Percentiles rank a stretch among this genome's conserved stretches.
Evolutionary conservation across 2,329 filamentous ascomycete genomes (phyloP).

Genomic region (Cercospora janseana): DNA sequence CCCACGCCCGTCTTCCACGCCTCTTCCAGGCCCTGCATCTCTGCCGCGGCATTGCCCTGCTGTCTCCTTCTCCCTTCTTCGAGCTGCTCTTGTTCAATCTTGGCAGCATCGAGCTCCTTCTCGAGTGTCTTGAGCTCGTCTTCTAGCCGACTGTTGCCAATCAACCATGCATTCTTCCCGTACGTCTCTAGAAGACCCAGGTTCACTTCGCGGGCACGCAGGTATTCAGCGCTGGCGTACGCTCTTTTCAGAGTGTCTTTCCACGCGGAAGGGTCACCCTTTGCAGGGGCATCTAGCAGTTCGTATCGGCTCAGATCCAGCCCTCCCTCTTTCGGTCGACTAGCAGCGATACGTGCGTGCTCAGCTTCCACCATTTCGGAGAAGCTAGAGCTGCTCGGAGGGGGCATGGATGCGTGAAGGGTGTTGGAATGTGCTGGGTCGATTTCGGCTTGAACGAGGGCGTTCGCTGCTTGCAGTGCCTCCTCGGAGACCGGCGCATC

Average conservation of each 20-base stretch:
- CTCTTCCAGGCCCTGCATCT: slow-evolving; percentile 71
- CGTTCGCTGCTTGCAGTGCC: slow-evolving; percentile 64
- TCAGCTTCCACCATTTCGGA: slow-evolving; percentile 67
- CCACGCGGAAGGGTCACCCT: slow-evolving; percentile 49
- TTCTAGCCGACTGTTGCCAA: slow-evolving; percentile 79
- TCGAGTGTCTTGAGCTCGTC: slow-evolving; percentile 68
- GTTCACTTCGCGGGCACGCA: slow-evolving; percentile 57
- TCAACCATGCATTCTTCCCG: slow-evolving; percentile 89
- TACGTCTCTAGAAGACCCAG: slow-evolving; percentile 73
- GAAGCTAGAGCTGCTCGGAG: slow-evolving; percentile 55
- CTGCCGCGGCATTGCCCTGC: slow-evolving; percentile 70
- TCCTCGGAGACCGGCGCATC: slow-evolving; percentile 66
- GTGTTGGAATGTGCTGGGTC: slow-evolving; percentile 48
- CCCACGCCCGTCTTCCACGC: slow-evolving; percentile 78
- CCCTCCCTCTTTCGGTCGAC: slow-evolving; percentile 47
- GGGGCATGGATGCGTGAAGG: slow-evolving; percentile 60
- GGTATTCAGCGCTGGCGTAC: slow-evolving; percentile 59
- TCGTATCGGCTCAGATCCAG: slow-evolving; percentile 84
- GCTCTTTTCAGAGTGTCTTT: slow-evolving; percentile 53
- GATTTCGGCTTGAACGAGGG: slow-evolving; percentile 68
- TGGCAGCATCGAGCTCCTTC: slow-evolving; percentile 66
- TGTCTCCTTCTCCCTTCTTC: slow-evolving; percentile 66
- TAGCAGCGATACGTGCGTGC: slow-evolving; percentile 63
- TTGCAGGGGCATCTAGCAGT: slow-evolving; percentile 60
- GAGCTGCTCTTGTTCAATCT: slow-evolving; percentile 68